phyloP scores from a whole-genome alignment of 169 alveolate species.

The Eimeria zaria region DNA sequence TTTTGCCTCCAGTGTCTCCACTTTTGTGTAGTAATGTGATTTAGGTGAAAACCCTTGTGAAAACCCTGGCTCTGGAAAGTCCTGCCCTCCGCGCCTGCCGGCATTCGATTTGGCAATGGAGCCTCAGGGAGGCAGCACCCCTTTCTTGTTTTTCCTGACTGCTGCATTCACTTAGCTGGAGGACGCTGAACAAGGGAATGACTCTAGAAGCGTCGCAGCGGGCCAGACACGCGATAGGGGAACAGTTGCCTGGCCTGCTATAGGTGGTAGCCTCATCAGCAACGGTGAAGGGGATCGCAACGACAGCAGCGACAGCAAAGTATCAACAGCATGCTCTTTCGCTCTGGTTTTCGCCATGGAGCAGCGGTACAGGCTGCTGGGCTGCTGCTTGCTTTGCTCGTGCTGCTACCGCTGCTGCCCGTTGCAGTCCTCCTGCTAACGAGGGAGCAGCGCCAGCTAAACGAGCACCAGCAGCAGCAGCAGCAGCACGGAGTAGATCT shows the following conservation, averaged over 20 bases:
- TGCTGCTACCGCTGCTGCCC: slow-evolving; percentile 76
- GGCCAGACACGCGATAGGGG: background rate
- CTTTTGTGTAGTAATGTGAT: background rate
- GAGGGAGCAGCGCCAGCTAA: slow-evolving; percentile 70
- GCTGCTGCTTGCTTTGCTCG: slow-evolving; percentile 62
- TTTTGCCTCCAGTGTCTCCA: background rate
- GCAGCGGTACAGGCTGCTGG: slow-evolving; percentile 81
- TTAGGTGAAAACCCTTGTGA: background rate
- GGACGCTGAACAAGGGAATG: background rate
- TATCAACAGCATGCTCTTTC: slow-evolving; percentile 76
- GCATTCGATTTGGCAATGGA: slow-evolving; percentile 56
- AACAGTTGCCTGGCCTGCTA: slow-evolving; percentile 23
- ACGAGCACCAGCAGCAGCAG: slow-evolving; percentile 72
- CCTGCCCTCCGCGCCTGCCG: background rate
- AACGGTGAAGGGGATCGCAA: background rate
- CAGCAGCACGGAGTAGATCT: slow-evolving; percentile 60
- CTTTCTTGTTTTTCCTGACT: background rate
- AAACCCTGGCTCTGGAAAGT: background rate
- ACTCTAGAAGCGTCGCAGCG: background rate
- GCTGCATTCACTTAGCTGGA: slow-evolving; percentile 41
- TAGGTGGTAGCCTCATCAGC: background rate
- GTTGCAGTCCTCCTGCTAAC: slow-evolving; percentile 76
- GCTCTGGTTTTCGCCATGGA: slow-evolving; percentile 81
- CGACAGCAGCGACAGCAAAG: slow-evolving; percentile 43
- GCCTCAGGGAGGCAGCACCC: slow-evolving; percentile 19